Conservation (phyloP, 306 rosid species). For the Neltuma alba region DNA sequence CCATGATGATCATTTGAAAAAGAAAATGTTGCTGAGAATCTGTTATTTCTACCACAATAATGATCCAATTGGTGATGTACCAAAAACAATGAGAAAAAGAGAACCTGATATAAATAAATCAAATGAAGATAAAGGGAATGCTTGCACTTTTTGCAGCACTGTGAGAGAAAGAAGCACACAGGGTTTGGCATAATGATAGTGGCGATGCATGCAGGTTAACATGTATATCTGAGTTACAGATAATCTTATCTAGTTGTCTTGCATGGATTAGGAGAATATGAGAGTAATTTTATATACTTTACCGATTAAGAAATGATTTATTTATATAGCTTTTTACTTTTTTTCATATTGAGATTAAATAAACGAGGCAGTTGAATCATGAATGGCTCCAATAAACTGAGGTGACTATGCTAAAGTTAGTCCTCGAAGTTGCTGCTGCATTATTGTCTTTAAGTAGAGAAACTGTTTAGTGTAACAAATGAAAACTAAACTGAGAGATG, state of each 20-base stretch:
- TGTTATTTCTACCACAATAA: conserved; percentile 7
- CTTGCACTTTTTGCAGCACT: not conserved
- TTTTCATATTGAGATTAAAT: not conserved
- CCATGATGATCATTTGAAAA: conserved; percentile 12
- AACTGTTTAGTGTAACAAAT: not conserved
- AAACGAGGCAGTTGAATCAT: not conserved
- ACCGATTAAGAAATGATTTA: too few species aligned
- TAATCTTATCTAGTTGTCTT: not conserved
- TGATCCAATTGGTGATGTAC: conserved; percentile 9
- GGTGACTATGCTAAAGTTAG: not conserved
- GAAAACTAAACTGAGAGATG: not conserved
- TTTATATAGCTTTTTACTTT: not conserved
- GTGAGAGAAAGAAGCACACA: not conserved
- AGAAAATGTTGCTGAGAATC: conserved; percentile 1
- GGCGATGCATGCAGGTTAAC: conserved; percentile 6
- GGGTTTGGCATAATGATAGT: conserved; percentile 11
- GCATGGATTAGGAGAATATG: not conserved
- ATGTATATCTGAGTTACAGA: not conserved
- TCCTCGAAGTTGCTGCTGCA: not conserved
- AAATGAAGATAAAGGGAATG: not conserved
- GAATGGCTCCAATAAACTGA: not conserved
- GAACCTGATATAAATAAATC: not conserved
- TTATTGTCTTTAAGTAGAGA: not conserved
- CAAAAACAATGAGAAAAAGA: not conserved
- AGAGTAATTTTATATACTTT: not conserved